Evolutionary conservation across 306 rosid species (phyloP), one percentile per base, ranked within the genome.

Genomic region (Dalbergia oliveri): DNA sequence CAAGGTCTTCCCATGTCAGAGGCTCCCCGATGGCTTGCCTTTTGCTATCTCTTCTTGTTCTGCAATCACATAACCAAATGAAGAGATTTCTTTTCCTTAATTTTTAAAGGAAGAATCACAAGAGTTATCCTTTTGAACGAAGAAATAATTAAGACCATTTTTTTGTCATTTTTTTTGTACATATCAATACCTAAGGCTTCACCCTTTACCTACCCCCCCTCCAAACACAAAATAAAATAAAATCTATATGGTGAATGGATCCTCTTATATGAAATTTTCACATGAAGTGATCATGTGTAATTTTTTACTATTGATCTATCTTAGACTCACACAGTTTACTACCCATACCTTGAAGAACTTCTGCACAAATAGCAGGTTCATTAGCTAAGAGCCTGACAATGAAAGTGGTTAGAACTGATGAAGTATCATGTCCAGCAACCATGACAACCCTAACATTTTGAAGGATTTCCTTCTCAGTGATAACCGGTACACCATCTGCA

Each of bases 341-440:
- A 64, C 76, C 15, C 39, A 61, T 87, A 92, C 97, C 97, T 91
- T 87, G 88, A 81, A 90, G 91, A 82, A 90, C 83, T 19, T 82
- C 81, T 63, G 84, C 94, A 83, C 56, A 81, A 47, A 88, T 80
- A 76, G 76, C 37, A 4, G 97, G 89, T 60, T 92, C 88, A 26
- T 73, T 90, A 59, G 88, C 88, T 13, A 94, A 73, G 66, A 84
- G 59, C 57, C 84, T 64, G 47, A 94, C 5, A 5, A 89, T 76
- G 71, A 94, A 92, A 61, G 97, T 89, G 33, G 90, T 49, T 14
- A 92, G 84, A 78, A 88, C 65, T 34, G 94, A 31, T 12, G 94
- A 85, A 53, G 98, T 90, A 57, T 94, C 98, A 73, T 90, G 53
- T 75, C 97, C 97, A 15, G 97, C 94, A 31, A 87, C 83, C 97